Conservation (phyloP, 352 stramenopile species). For the Phytophthora meadii region DNA sequence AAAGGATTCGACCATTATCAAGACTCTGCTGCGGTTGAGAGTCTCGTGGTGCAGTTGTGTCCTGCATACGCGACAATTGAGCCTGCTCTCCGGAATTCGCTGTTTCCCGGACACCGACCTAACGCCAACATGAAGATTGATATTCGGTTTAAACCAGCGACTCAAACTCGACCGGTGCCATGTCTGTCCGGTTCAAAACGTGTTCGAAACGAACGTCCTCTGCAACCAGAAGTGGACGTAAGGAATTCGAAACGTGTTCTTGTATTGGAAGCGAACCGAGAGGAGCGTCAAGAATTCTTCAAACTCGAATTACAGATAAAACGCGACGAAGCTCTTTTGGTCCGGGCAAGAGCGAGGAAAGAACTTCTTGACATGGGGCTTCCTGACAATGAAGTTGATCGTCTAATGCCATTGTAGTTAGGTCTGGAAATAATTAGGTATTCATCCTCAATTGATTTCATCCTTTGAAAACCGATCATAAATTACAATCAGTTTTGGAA, state of each 20-base stretch:
- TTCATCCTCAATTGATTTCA: too few species aligned
- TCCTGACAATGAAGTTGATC: conserved; percentile 36
- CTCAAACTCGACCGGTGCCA: neutral
- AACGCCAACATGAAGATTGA: neutral
- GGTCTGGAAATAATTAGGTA: too few species aligned
- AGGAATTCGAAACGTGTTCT: neutral
- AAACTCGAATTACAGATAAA: conserved; percentile 49
- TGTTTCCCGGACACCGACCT: neutral
- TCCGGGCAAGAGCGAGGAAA: conserved; percentile 46
- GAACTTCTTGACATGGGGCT: conserved; percentile 49
- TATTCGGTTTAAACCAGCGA: conserved; percentile 4
- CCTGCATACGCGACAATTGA: conserved; percentile 11
- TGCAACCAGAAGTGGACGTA: neutral
- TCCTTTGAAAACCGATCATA: too few species aligned
- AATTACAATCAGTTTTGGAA: too few species aligned
- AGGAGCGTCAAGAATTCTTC: conserved; percentile 46
- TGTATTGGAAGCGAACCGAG: conserved; percentile 22
- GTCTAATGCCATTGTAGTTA: conserved; percentile 42
- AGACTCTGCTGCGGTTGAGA: conserved; percentile 1
- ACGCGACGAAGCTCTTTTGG: conserved; percentile 44
- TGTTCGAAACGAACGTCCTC: neutral
- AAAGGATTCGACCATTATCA: conserved; percentile 3
- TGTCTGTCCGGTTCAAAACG: conserved; percentile 4
- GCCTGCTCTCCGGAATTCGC: neutral
- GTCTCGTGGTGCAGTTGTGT: conserved; percentile 12